Conservation (phyloP, 148 eudicot species). For the Vaccinium macrocarpon region DNA sequence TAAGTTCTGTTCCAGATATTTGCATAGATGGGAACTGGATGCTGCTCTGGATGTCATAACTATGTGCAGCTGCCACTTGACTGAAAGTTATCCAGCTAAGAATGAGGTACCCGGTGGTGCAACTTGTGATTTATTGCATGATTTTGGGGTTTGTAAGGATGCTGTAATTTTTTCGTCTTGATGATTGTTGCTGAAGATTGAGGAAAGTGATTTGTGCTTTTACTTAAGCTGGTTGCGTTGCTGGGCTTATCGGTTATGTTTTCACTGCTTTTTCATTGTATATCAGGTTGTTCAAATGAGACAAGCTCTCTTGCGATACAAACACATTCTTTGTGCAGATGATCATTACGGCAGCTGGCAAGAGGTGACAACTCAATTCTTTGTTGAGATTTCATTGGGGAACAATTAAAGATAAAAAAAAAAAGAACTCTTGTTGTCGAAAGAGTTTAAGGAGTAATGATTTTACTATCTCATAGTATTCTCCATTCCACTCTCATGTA, state of each 20-base stretch:
- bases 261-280: conserved; percentile 9
- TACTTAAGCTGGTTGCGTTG: conserved; percentile 11
- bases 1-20: conserved; percentile 45
- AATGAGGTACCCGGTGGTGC: conserved; percentile 50
- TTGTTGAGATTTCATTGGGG: not conserved
- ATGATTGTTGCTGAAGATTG: conserved; percentile 6
- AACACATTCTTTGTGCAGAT: conserved; percentile 81
- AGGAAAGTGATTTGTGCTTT: not conserved
- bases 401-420: not conserved
- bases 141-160: not conserved
- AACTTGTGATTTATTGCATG: not conserved
- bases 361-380: conserved; percentile 55
- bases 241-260: not conserved
- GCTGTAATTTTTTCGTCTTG: not conserved
- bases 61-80: conserved; percentile 96
- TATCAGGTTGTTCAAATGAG: conserved; percentile 71
- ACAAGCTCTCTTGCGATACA: conserved; percentile 83
- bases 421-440: not conserved
- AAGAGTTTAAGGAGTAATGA: not conserved
- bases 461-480: not conserved
- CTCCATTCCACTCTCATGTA: not conserved
- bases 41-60: conserved; percentile 96
- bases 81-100: conserved; percentile 58
- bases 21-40: conserved; percentile 94
- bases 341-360: conserved; percentile 89